These are phyloP conservation scores for Pulveroboletus ravenelii DNA, from an alignment of 768 basidiomycete genomes.

Conservation along the genomic window DNA sequence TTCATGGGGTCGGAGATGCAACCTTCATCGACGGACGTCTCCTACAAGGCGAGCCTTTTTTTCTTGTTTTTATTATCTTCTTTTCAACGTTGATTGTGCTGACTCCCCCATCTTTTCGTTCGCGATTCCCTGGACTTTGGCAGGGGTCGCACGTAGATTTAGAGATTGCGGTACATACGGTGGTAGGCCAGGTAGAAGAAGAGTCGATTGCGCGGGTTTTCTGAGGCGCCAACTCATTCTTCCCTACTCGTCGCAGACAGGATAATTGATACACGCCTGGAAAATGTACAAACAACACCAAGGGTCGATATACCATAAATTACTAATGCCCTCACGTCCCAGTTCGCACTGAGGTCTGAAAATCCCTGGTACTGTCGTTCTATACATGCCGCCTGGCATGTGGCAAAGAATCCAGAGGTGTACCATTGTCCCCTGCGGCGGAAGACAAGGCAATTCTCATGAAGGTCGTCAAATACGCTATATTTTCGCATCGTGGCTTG, in stretches of 20 bases:
- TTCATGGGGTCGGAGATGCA: not conserved
- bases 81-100: not conserved
- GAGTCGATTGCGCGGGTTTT: not conserved
- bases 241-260: no score
- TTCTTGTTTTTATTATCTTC: not conserved
- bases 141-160: constrained; percentile 4
- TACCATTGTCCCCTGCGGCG: no score
- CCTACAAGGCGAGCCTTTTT: constrained; percentile 2
- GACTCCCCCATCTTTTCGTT: not conserved
- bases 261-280: no score
- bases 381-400: no score
- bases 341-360: constrained; percentile 3
- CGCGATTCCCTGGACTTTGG: not conserved
- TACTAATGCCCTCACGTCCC: constrained; percentile 8
- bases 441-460: no score
- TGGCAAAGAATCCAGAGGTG: no score
- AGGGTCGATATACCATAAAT: not conserved
- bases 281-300: no score
- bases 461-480: no score
- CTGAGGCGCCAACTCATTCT: not conserved
- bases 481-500: no score
- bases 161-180: constrained; percentile 10
- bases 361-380: no score
- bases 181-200: not conserved
- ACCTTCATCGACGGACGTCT: not conserved